Evolutionary conservation across 106 monocot genomes (phyloP), one percentile per base, ranked within the genome.

Genomic region (Phalaenopsis equestris): DNA sequence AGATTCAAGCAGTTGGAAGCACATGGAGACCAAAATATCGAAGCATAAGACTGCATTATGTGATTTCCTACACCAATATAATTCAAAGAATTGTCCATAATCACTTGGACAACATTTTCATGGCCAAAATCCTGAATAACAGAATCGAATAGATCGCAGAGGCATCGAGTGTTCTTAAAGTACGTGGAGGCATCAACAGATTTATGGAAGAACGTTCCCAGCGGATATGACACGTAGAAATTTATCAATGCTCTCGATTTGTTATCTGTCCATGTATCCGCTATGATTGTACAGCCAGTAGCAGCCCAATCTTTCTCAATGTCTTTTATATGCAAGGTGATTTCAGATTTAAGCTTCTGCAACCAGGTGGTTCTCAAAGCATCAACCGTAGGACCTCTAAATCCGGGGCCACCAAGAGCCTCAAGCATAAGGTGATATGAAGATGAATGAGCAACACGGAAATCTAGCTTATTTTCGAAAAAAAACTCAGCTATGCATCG

Each of bases 401-500:
- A 97, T 45, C 92, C 96, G 17, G 85, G 80, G 23, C 94, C 96
- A 78, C 92, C 90, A 82, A 97, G 64, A 49, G 96, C 87, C 85
- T 94, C 94, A 24, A 94, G 55, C 94, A 97, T 92, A 55, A 85
- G 84, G 77, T 82, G 84, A 80, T 89, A 97, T 1, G 96, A 97
- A 23, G 84, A 47, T 77, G 96, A 90, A 47, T 86, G 68, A 23
- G 90, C 91, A 49, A 93, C 77, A 74, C 86, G 80, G 82, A 94
- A 92, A 77, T 97, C 96, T 79, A 97, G 82, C 83, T 86, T 91
- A 81, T 94, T 92, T 76, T 97, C 96, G 52, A 94, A 97, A 78
- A 97, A 97, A 87, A 97, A 94, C 65, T 97, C 90, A 57, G 94
- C 96, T 70, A 97, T 84, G 70, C 88, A 90, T 77, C 96, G 90